These are phyloP conservation scores for Sutorius australiensis DNA, from an alignment of 768 basidiomycete genomes.

Conservation along the genomic window DNA sequence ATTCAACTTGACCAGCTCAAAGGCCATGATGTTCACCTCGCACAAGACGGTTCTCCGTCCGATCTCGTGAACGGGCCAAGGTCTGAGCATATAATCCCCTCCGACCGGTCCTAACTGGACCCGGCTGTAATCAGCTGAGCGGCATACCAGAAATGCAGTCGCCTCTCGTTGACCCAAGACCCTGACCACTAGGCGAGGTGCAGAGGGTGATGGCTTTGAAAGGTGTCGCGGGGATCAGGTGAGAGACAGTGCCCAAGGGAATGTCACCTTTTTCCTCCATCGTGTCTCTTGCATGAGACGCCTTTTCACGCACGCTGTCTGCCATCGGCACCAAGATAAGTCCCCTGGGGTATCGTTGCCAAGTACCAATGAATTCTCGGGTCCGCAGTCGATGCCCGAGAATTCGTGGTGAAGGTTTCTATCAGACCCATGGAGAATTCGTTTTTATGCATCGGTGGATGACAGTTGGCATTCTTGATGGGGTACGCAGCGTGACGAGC, in stretches of 20 bases:
- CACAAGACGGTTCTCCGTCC: constrained; percentile 38
- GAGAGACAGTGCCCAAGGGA: constrained; percentile 1
- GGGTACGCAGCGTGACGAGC: not conserved
- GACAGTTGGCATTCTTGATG: not conserved
- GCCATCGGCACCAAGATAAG: not conserved
- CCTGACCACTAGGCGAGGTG: constrained; percentile 25
- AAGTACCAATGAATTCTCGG: not conserved
- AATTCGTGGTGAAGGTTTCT: not conserved
- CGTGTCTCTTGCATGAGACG: constrained; percentile 1
- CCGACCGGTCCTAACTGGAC: constrained; percentile 60
- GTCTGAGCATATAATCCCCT: constrained; percentile 71
- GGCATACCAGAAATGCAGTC: constrained; percentile 64
- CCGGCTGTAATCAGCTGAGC: constrained; percentile 54
- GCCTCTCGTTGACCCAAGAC: constrained; percentile 39
- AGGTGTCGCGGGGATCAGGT: constrained; percentile 55
- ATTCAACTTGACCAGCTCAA: constrained; percentile 37
- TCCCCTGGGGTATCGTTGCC: not conserved
- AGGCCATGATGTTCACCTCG: constrained; percentile 70
- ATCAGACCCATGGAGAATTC: no score
- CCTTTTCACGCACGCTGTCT: constrained; percentile 5
- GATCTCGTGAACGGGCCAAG: constrained; percentile 72
- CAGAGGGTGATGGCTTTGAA: constrained; percentile 37
- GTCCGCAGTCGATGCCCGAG: not conserved
- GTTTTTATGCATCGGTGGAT: not conserved
- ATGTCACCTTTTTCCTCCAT: constrained; percentile 10